Base-by-base conservation (phyloP, 2,329 filamentous ascomycete genomes). In the Paecilomyces sp. region DNA sequence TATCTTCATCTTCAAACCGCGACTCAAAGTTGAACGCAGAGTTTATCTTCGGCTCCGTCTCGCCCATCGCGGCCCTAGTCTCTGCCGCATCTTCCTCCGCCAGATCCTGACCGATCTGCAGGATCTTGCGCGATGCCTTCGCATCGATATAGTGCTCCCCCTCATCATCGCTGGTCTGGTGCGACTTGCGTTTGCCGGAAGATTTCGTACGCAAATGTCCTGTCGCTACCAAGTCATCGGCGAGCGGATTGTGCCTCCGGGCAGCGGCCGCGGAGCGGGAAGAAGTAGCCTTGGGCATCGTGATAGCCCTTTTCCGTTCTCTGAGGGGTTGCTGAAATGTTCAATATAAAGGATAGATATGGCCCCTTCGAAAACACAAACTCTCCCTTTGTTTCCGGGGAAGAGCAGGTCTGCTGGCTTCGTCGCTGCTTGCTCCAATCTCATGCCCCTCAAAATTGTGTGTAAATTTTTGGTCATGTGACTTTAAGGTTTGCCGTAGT, bases 51-150 rank as follows among this genome's bases (percentile, higher is more conserved):
- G 76, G 70, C 62, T 77, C 65, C 65, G 77, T 72, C 65, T 77
- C 67, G 62, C 72, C 64, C 66, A 73, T 65, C 34, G 66, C 69
- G 22, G 70, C 68, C 33, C 65, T 69, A 36, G 69, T 69, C 65
- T 85, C 81, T 34, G 80, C 79, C 59, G 83, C 83, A 58, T 93
- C 91, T 73, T 97, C 93, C 51, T 94, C 91, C 13, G 86, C 88
- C 13, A 99, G 81, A 71, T 96, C 91, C 68, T 92, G 89, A 58
- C 93, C 93, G 68, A 97, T 91, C 66, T 89, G 86, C 62, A 99
- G 74, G 72, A 99, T 99, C 69, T 91, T 92, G 67, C 88, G 85
- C 60, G 93, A 96, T 18, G 92, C 87, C 73, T 91, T 92, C 60
- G 92, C 87, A 74, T 97, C 92, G 62, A 99, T 86, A 70, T 89